Evolutionary conservation across 495 filamentous ascomycete species (phyloP), one percentile per base, ranked within the genome.

Genomic region (Daldinia childiae): DNA sequence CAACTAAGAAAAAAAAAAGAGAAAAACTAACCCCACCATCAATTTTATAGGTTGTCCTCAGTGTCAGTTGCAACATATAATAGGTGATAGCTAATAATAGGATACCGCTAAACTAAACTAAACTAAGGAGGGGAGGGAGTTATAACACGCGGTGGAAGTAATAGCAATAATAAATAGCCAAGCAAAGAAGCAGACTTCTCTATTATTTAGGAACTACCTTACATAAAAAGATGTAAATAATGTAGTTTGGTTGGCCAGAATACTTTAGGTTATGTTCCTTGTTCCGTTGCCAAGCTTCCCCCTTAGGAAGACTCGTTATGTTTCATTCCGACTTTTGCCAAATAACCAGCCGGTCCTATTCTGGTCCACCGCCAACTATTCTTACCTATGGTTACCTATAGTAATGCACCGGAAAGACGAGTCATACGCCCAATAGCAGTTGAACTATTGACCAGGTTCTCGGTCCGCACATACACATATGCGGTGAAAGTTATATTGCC

Each of bases 291-390:
- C 55, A 58, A 64, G 61, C 41, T 56, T 58, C 39, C 36, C 19
- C 39, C 59, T 63, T 56, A 17, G 24, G 50, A 21, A 56, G 58
- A 55, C 26, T 54, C 26, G 30, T 61, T 32, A 65, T 62, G 70
- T 73, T 68, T 69, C 66, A 69, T 73, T 54, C 66, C 62, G 71
- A 61, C 34, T 69, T 73, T 73, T 73, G 71, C 71, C 71, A 69
- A 73, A 62, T 69, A 61, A 66, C 62, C 71, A 39, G 61, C 66
- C 71, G 71, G 71, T 58, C 71, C 66, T 73, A 69, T 73, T 73
- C 62, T 62, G 26, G 57, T 63, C 58, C 62, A 59, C 58, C 34
- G 19, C 66, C 11, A 43, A 52, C 17, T 32, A 14, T 2, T 29
- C 29, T 30, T 36, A 34, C 58, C 62, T 41, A 17, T 41, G 39